These are phyloP conservation scores for Beta vulgaris DNA, from an alignment of 148 eudicot species.

Conservation along the genomic window DNA sequence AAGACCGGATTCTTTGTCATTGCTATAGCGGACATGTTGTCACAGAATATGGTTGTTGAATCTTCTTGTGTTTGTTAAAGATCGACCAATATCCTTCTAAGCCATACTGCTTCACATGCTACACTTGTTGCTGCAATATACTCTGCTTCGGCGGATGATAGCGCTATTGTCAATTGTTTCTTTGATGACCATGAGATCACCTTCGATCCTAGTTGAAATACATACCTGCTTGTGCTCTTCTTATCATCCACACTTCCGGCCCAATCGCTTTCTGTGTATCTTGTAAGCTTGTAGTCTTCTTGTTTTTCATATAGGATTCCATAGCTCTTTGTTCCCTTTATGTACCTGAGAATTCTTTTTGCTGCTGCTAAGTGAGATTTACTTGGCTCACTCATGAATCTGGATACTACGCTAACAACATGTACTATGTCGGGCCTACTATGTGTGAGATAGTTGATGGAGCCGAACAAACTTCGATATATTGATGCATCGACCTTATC, in stretches of 20 bases:
- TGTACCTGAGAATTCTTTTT: neutral
- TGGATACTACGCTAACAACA: neutral
- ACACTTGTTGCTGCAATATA: neutral
- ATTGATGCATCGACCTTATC: neutral
- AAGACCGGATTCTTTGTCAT: neutral
- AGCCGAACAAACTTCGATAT: neutral
- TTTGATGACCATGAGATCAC: neutral
- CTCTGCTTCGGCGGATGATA: neutral
- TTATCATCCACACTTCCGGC: neutral
- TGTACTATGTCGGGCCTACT: neutral
- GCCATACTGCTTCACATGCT: neutral
- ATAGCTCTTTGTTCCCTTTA: neutral
- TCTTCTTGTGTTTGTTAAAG: neutral
- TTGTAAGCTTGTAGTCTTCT: neutral
- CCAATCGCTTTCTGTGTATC: neutral
- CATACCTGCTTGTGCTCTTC: neutral
- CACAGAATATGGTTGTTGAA: neutral
- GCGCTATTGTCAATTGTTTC: neutral
- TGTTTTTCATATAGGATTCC: neutral
- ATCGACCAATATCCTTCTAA: neutral
- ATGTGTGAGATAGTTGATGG: neutral
- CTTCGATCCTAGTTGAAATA: neutral
- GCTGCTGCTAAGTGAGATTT: neutral
- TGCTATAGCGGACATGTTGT: too few relatives aligned
- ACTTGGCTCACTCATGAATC: conserved; percentile 12